A percentile compares a stretch with the other conserved stretches of the same genome.
phyloP scores from a whole-genome alignment of 2,329 filamentous ascomycete species.

The Microsporum ferrugineum region DNA sequence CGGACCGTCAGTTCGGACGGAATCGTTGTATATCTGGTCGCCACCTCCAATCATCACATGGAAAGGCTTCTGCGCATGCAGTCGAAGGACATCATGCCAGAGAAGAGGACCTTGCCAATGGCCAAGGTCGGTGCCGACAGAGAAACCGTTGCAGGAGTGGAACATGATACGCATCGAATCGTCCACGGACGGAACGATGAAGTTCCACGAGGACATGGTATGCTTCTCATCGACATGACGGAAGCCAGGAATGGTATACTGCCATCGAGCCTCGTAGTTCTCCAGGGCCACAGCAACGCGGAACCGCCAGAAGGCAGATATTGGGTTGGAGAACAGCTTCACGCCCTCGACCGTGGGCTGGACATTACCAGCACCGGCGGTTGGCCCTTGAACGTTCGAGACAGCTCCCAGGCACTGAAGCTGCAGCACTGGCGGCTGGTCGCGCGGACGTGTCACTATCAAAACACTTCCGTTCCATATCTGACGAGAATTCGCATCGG shows the following conservation, averaged over 20 bases:
- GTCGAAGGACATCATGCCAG: constrained; percentile 54
- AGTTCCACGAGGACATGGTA: constrained; percentile 41
- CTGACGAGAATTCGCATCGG: constrained; percentile 22
- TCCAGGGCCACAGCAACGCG: constrained; percentile 52
- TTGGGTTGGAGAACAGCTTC: constrained; percentile 49
- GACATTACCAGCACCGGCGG: constrained; percentile 10
- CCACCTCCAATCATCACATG: constrained; percentile 75
- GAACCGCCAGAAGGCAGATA: constrained; percentile 51
- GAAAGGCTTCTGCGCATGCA: constrained; percentile 49
- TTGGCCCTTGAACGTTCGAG: constrained; percentile 11
- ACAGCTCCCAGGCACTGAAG: constrained; percentile 28
- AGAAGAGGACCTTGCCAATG: constrained; percentile 51
- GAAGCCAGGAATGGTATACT: constrained; percentile 61
- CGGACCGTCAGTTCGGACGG: constrained; percentile 73
- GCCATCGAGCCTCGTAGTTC: constrained; percentile 64
- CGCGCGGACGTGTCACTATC: constrained; percentile 65
- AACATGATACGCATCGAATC: constrained; percentile 61
- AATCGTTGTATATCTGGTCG: constrained; percentile 70
- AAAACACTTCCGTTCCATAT: constrained; percentile 77
- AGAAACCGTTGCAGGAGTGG: constrained; percentile 59
- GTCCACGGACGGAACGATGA: constrained; percentile 47
- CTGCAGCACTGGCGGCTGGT: constrained; percentile 49
- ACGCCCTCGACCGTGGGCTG: constrained; percentile 33
- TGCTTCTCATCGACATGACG: constrained; percentile 48
- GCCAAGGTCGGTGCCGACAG: constrained; percentile 52